phyloP scores from a whole-genome alignment of 176 grass and related monocot species.

The Avena eriantha region DNA sequence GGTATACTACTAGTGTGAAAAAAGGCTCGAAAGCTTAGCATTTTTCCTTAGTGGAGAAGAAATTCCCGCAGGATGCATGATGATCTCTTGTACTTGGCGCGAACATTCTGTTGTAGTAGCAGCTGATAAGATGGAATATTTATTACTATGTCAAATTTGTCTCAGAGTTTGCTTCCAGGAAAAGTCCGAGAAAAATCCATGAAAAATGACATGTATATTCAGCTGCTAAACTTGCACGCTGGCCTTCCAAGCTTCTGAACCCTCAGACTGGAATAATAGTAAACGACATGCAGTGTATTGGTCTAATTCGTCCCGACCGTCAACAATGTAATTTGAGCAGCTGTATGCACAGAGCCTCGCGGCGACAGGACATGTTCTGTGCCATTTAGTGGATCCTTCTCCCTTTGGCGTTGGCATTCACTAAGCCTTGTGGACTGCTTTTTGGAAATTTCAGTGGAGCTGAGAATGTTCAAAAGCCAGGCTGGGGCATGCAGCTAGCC shows the following conservation, averaged over 20 bases:
- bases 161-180: not conserved
- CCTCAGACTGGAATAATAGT: not conserved
- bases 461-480: conserved; percentile 45
- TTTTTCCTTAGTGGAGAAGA: conserved; percentile 33
- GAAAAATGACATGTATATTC: not conserved
- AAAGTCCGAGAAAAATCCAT: not conserved
- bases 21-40: not conserved
- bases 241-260: not conserved
- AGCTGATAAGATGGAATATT: not conserved
- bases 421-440: conserved; percentile 32
- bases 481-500: not conserved
- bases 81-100: not conserved
- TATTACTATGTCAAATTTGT: not conserved
- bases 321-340: not conserved
- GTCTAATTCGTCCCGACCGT: not conserved
- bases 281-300: not conserved
- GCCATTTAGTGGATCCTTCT: not conserved
- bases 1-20: not conserved
- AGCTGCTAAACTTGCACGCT: not conserved
- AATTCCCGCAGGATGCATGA: not conserved
- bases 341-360: conserved; percentile 26
- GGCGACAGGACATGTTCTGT: conserved; percentile 13
- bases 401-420: conserved; percentile 48
- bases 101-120: not conserved
- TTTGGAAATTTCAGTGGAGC: conserved; percentile 41